Evolutionary conservation across 148 eudicot genomes (phyloP).

Genomic region (Rheum nobile): DNA sequence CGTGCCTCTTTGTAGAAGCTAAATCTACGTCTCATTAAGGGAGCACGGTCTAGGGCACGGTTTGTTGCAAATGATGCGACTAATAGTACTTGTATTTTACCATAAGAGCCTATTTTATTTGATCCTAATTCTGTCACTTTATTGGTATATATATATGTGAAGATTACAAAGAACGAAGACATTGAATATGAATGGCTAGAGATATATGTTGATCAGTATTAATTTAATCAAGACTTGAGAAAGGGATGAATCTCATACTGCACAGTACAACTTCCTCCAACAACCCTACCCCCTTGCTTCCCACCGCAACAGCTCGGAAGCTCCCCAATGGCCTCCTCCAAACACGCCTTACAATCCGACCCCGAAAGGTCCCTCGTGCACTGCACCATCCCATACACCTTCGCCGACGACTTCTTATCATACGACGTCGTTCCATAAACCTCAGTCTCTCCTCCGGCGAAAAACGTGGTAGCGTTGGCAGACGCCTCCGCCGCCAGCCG

Average conservation of each 20-base stretch:
- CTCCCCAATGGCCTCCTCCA: conserved; percentile 19
- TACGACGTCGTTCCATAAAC: conserved; percentile 11
- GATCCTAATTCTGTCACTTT: no score
- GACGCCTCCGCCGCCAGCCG: conserved; percentile 8
- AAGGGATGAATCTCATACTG: conserved; percentile 35
- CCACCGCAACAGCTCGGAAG: conserved; percentile 29
- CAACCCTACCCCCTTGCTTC: conserved; percentile 30
- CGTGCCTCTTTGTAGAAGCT: no score
- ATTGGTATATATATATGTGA: no score
- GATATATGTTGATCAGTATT: not conserved
- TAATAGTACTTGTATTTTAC: no score
- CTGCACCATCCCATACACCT: conserved; percentile 30
- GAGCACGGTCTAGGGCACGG: no score
- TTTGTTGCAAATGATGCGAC: no score
- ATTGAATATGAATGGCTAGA: no score
- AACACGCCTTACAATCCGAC: conserved; percentile 25
- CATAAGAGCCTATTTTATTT: no score
- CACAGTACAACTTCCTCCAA: conserved; percentile 29
- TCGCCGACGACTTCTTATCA: conserved; percentile 9
- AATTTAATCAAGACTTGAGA: not conserved
- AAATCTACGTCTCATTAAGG: no score
- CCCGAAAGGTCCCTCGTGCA: conserved; percentile 31
- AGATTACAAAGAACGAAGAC: not conserved
- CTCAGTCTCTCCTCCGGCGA: not conserved
- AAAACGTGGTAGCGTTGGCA: not conserved